Base-by-base conservation (phyloP, 495 filamentous ascomycete species). In the Xylaria sp. region DNA sequence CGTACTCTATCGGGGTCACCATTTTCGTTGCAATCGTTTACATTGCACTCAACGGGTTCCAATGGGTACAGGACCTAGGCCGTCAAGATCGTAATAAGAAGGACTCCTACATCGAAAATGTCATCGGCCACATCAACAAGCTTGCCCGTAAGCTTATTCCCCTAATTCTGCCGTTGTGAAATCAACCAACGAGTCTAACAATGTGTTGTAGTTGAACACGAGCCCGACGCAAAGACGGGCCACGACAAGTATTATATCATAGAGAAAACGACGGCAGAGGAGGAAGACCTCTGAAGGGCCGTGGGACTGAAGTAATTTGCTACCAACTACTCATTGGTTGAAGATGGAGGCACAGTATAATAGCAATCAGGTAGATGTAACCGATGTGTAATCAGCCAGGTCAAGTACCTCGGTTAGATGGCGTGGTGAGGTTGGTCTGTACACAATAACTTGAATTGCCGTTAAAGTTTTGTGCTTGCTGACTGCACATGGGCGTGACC, bases 11-110 rank as follows among this genome's bases (percentile, higher is more conserved):
- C 72, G 91, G 89, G 82, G 90, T 93, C 69, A 91, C 88, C 37
- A 88, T 94, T 79, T 88, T 94, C 83, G 89, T 93, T 76, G 92
- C 92, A 67, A 91, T 93, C 74, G 90, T 92, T 71, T 93, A 94
- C 84, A 90, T 88, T 81, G 78, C 92, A 71, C 87, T 94, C 78
- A 91, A 90, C 87, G 83, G 85, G 77, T 87, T 93, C 75, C 81
- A 84, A 52, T 90, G 83, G 85, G 86, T 93, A 67, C 88, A 92
- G 82, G 90, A 93, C 82, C 87, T 94, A 58, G 92, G 92, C 74
- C 90, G 92, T 79, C 88, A 91, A 86, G 90, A 89, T 83, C 89
- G 92, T 78, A 90, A 86, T 80, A 86, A 86, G 79, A 87, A 88
- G 76, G 91, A 94, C 79, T 92, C 90, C 74, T 84, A 90, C 75